Evolutionary conservation across 208 protist species (phyloP).

Genomic region (Angomonas ambiguus): DNA sequence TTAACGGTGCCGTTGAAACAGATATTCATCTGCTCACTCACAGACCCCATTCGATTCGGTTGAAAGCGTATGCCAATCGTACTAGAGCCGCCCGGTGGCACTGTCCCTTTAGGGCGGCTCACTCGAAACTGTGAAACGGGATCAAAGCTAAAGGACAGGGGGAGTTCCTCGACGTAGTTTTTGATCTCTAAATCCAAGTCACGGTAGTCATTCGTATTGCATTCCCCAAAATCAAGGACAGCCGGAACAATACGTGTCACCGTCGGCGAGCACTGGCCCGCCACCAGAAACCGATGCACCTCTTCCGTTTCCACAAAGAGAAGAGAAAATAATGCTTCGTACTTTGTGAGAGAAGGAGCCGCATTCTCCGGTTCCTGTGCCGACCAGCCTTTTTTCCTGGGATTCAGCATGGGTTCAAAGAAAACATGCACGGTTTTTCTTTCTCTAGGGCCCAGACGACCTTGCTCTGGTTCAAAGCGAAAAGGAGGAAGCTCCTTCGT

Average conservation of each 20-base stretch:
- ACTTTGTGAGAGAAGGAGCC: slow-evolving; percentile 27
- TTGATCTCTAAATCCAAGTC: slow-evolving; percentile 41
- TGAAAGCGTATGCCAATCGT: slow-evolving; percentile 73
- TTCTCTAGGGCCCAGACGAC: slow-evolving; percentile 59
- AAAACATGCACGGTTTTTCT: slow-evolving; percentile 36
- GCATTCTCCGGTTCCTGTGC: slow-evolving; percentile 11
- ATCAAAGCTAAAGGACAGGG: slow-evolving; percentile 64
- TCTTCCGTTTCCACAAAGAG: slow-evolving; percentile 87
- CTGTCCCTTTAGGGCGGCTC: slow-evolving; percentile 33
- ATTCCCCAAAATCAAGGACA: slow-evolving; percentile 76
- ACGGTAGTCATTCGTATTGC: slow-evolving; percentile 44
- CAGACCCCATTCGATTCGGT: slow-evolving; percentile 74
- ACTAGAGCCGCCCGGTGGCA: slow-evolving; percentile 30
- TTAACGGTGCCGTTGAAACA: slow-evolving; percentile 68
- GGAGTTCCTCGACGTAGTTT: slow-evolving; percentile 77
- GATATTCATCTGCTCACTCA: slow-evolving; percentile 54
- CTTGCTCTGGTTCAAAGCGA: slow-evolving; percentile 61
- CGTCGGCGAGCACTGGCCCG: slow-evolving; percentile 62
- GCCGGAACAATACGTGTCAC: slow-evolving; percentile 56
- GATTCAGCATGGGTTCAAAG: slow-evolving; percentile 60
- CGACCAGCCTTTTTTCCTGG: slow-evolving; percentile 56
- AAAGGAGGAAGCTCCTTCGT: slow-evolving; percentile 59
- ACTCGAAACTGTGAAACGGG: slow-evolving; percentile 79
- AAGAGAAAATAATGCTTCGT: slow-evolving; percentile 68
- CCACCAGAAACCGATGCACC: slow-evolving; percentile 66